Evolutionary conservation across 139 green algal species (phyloP).

Genomic region (Closterium sp.): DNA sequence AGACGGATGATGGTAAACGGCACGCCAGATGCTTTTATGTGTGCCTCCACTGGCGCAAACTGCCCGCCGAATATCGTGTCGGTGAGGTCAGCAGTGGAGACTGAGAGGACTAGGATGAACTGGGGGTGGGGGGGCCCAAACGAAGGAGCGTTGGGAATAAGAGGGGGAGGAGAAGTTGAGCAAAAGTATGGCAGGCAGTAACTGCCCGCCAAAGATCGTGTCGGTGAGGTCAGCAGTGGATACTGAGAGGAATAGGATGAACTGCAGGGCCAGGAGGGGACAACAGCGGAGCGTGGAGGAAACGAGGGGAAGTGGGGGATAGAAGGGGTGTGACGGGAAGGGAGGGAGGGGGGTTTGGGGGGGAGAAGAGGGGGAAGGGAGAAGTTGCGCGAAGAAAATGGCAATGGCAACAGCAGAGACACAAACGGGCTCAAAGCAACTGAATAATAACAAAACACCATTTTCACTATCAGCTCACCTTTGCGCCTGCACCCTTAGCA

Average conservation of each 20-base stretch:
- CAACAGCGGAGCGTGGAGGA: background rate
- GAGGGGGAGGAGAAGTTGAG: too few species aligned
- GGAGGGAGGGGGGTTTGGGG: too few species aligned
- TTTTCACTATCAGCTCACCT: background rate
- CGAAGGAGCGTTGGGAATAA: too few species aligned
- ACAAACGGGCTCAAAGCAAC: background rate
- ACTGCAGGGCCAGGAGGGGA: background rate
- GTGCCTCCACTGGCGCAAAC: background rate
- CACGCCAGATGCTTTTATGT: background rate
- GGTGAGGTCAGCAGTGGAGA: background rate
- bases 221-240: background rate
- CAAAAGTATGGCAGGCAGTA: too few species aligned
- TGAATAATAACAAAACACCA: background rate
- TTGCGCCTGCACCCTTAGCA: conserved; percentile 11
- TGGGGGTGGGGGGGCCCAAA: background rate
- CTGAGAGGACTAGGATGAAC: conserved; percentile 8
- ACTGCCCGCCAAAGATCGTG: background rate
- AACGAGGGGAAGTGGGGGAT: too few species aligned
- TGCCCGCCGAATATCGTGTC: conserved; percentile 8
- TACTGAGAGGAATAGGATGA: conserved; percentile 2
- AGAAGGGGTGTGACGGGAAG: too few species aligned
- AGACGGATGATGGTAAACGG: conserved; percentile 2
- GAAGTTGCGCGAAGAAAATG: background rate
- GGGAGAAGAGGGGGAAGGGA: too few species aligned
- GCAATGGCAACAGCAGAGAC: background rate